A percentile compares a stretch with the other conserved stretches of the same genome.
Conservation (phyloP, 2,329 filamentous ascomycete species). For the Colletotrichum destructivum region DNA sequence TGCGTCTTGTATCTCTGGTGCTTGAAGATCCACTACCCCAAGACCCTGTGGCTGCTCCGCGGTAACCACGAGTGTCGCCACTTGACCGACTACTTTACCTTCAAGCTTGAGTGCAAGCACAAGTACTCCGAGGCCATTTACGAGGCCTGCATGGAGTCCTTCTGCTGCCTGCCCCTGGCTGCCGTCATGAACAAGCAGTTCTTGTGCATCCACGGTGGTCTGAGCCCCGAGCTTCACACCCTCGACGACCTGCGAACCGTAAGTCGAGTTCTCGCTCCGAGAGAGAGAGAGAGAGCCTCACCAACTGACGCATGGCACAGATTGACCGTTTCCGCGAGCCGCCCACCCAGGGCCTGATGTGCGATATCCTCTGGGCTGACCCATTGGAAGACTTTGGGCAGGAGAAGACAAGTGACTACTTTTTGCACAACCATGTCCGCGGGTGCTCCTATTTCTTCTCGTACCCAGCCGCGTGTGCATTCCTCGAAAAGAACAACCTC, state of each 20-base stretch:
- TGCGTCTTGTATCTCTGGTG: conserved; percentile 98
- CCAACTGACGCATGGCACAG: conserved; percentile 58
- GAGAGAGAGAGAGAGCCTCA: not conserved
- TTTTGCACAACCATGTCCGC: conserved; percentile 97
- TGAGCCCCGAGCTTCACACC: conserved; percentile 96
- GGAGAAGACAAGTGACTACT: conserved; percentile 98
- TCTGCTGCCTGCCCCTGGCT: conserved; percentile 92
- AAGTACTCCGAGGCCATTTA: conserved; percentile 98
- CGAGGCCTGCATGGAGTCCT: conserved; percentile 98
- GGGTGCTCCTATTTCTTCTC: conserved; percentile 99
- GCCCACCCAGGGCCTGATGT: conserved; percentile 98
- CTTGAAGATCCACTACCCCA: conserved; percentile 98
- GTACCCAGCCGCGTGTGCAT: conserved; percentile 95
- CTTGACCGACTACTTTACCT: conserved; percentile 99
- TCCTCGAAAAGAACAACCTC: conserved; percentile 98
- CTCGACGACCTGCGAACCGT: conserved; percentile 93
- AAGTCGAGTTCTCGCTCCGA: conserved; percentile 40
- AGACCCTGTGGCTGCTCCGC: conserved; percentile 95
- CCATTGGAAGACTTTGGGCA: conserved; percentile 98
- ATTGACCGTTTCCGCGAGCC: conserved; percentile 98
- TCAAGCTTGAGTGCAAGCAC: conserved; percentile 99
- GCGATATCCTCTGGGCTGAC: conserved; percentile 98
- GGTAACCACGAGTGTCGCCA: conserved; percentile 99
- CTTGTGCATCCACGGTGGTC: conserved; percentile 95
- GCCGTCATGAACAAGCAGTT: conserved; percentile 99